Evolutionary conservation across 257 asterid species (phyloP).

Genomic region (Ocimum tenuiflorum): DNA sequence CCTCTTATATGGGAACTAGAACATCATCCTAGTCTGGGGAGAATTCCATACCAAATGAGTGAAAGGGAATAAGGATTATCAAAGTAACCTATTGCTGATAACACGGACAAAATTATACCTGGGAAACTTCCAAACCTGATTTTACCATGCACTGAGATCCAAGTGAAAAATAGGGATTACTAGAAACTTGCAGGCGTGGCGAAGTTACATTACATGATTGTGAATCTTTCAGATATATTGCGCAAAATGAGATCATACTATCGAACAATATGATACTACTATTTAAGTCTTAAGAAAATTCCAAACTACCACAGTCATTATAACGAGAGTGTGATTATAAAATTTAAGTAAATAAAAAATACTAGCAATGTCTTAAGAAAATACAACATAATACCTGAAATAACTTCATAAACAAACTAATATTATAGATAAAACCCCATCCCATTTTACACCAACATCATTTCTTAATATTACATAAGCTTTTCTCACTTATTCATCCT

Average conservation of each 20-base stretch:
- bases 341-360: neutral
- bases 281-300: too few species aligned
- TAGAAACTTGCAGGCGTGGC: conserved; percentile 9
- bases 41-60: conserved; percentile 27
- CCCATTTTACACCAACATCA: neutral
- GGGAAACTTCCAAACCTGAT: conserved; percentile 30
- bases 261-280: neutral
- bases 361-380: neutral
- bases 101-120: conserved; percentile 34
- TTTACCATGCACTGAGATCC: conserved; percentile 24
- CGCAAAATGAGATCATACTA: neutral
- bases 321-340: neutral
- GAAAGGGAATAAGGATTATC: conserved; percentile 25
- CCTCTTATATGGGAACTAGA: conserved; percentile 54
- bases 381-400: neutral
- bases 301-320: neutral
- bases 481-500: neutral
- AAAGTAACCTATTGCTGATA: conserved; percentile 33
- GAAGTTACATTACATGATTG: conserved; percentile 6
- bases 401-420: neutral
- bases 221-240: neutral
- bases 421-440: neutral
- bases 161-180: conserved; percentile 12
- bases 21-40: conserved; percentile 35
- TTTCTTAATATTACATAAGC: neutral